Evolutionary conservation across 2,329 filamentous ascomycete genomes (phyloP), one percentile per base, ranked within the genome.

Genomic region (Seiridium cupressi): DNA sequence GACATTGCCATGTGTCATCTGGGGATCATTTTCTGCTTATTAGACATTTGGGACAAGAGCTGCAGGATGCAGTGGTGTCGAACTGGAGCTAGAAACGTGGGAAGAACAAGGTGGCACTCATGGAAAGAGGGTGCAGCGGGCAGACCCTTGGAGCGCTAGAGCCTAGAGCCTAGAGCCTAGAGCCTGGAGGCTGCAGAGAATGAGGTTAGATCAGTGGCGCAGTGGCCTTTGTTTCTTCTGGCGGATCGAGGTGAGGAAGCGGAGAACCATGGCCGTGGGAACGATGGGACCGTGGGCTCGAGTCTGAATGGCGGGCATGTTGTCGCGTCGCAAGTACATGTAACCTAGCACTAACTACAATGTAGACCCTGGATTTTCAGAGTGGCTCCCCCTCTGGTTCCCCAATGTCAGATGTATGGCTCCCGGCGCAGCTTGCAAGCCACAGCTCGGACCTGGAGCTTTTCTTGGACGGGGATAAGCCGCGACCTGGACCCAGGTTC

Each of bases 211-310:
- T 44, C 38, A 31, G 51, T 44, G 51, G 51, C 51, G 38, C 51
- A 55, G 51, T 53, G 49, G 35, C 35, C 18, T 26, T 26, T 26
- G 18, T 26, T 26, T 26, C 18, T 26, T 26, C 18, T 26, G 36
- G 44, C 5, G 18, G 36, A 32, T 3, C 5, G 38, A 44, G 38
- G 38, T 31, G 6, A 44, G 51, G 36, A 42, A n/a, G 51, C 51
- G 51, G 51, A 55, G 51, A 44, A 44, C 51, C 51, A 44, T 55
- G 51, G 51, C 51, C 51, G 51, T 44, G 51, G 51, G 51, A 55
- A 44, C 51, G 26, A 18, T 8, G 34, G 11, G 34, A 11, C 18
- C 36, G 36, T 42, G 35, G 49, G 18, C 31, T 36, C 26, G 18
- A 26, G 18, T 26, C 18, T 26, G 18, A 26, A 26, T 26, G 18